phyloP scores from a whole-genome alignment of 2,329 filamentous ascomycete genomes.

The Penicillium brevicompactum region DNA sequence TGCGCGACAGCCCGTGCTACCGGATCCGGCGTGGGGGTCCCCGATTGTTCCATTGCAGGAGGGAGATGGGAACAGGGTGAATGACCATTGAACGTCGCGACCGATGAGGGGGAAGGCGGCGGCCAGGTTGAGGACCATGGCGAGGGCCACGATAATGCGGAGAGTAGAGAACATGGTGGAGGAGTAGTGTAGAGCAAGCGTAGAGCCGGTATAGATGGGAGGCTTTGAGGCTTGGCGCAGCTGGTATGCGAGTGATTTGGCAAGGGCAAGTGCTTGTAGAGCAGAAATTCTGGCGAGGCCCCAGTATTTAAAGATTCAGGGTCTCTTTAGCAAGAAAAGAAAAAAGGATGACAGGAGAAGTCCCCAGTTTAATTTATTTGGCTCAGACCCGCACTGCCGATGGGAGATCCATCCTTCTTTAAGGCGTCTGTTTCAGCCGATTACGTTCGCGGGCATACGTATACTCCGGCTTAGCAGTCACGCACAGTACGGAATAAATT shows the following conservation, averaged over 20 bases:
- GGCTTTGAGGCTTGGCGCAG: background rate
- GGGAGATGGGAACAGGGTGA: slow-evolving; percentile 21
- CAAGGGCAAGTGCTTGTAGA: background rate
- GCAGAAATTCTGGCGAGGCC: background rate
- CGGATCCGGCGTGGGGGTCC: slow-evolving; percentile 19
- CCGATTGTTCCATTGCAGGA: slow-evolving; percentile 16
- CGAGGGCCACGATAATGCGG: slow-evolving; percentile 5
- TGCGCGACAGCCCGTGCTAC: slow-evolving; percentile 28
- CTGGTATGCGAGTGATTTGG: background rate
- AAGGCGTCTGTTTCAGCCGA: background rate
- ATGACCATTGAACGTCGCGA: slow-evolving; percentile 25
- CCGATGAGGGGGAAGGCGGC: slow-evolving; percentile 21
- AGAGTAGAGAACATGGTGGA: slow-evolving; percentile 10
- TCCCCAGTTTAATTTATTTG: slow-evolving; percentile 11
- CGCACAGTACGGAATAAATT: background rate
- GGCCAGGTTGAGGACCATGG: slow-evolving; percentile 12
- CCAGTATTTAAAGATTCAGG: background rate
- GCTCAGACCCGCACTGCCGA: background rate
- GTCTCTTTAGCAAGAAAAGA: background rate
- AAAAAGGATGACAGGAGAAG: background rate
- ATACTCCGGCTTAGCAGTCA: background rate
- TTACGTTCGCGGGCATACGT: slow-evolving; percentile 3
- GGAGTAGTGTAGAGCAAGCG: background rate
- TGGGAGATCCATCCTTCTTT: background rate
- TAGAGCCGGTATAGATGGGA: background rate